Evolutionary conservation across 164 flowering plant genomes (phyloP), one percentile per base, ranked within the genome.

Genomic region (Vitis vinifera): DNA sequence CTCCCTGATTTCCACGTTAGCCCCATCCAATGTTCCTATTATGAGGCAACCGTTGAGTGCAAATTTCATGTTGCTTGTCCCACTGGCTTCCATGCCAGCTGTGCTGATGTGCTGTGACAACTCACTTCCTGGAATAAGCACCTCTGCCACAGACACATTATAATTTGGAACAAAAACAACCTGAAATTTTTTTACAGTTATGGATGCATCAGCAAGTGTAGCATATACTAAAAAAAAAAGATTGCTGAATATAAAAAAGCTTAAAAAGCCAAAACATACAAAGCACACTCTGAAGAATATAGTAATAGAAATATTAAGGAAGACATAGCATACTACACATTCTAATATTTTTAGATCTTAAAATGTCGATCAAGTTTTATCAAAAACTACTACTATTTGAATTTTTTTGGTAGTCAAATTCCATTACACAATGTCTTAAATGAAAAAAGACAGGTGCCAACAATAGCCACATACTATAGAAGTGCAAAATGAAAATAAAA

Each of bases 41-140:
- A 93, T 93, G 75, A 96, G 86, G 81, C 98, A 93, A 52, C 99
- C 99, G 77, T 96, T 96, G 14, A 96, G 91, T 14, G 98, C 84
- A 79, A 95, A 95, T 76, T 95, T 95, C 99, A 95, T 95, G 87
- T 95, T 95, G 86, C 99, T 93, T 30, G 99, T 93, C 29, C 99
- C 97, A 82, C 99, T 93, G 55, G 99, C 99, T 72, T 95, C 99
- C 99, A 91, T 93, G 56, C 99, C 99, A 10, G 99, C 98, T 51
- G 99, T 95, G 80, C 98, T 93, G 59, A 95, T 95, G 74, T 95
- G 97, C 74, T 95, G 98, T 51, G 99, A 95, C 17, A 95, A 84
- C 84, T 95, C 99, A 78, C 98, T 93, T 77, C 98, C 99, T 3
- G 99, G 99, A 71, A 93, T 91, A 66, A 95, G 97, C 75, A 91